Evolutionary conservation across 768 basidiomycete species (phyloP), one percentile per base, ranked within the genome.

Genomic region (Gymnopilus junonius): DNA sequence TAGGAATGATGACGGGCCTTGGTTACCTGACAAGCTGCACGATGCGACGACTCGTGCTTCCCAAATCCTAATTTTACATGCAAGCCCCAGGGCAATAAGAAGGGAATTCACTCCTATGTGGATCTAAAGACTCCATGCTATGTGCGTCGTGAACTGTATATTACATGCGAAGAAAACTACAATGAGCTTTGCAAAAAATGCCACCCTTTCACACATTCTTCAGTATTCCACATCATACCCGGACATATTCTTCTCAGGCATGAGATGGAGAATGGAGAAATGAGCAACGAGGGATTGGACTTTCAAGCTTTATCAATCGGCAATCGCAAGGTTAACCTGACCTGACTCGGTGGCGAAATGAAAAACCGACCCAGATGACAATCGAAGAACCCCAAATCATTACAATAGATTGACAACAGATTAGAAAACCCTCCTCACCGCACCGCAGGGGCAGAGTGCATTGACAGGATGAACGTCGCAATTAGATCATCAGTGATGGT

Each of bases 231-330:
- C 53, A 55, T 61, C 60, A 23, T 57, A 43, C 51, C 51, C 27
- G 48, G 51, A 60, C 64, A 58, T 27, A 31, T 61, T 65, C 56
- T 66, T 62, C 65, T 59, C 61, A 59, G 51, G 64, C 56, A 29
- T 51, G 55, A 29, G 55, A 31, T 53, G 59, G 56, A 64, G 56
- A 62, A 62, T 59, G 60, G 61, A 62, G 55, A 57, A 67, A 55
- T 27, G 46, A 37, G 50, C 45, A 58, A 50, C 46, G 45, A 34
- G 43, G n/a, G 54, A 31, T 37, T 46, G 31, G 46, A 55, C 27
- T 54, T n/a, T n/a, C n/a, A n/a, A n/a, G n/a, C n/a, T n/a, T 62
- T 65, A 64, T 65, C 65, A 50, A 56, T 63, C 67, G 67, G 65
- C 62, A 55, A 62, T 67, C 50, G 62, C 34, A 62, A 51, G 8